Conservation (phyloP, 345 rosid genomes). For the Nasturtium officinale region DNA sequence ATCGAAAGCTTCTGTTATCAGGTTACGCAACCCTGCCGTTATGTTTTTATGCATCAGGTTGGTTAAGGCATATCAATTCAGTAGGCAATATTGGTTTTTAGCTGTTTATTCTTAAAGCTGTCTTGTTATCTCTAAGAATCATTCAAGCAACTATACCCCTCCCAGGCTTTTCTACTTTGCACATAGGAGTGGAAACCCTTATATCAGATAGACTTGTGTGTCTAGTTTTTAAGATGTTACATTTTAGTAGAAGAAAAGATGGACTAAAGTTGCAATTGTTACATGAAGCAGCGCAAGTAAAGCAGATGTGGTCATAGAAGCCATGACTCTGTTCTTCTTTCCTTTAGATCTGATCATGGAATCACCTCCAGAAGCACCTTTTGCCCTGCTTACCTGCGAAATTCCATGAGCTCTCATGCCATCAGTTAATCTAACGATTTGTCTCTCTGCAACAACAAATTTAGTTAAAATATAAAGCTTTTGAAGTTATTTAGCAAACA, state of each 20-base stretch:
- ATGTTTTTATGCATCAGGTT: neutral
- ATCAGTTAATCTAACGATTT: neutral
- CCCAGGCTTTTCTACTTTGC: neutral
- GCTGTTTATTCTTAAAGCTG: neutral
- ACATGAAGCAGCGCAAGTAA: conserved; percentile 10
- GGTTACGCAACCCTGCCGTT: neutral
- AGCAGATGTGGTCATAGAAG: conserved; percentile 26
- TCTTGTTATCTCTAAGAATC: neutral
- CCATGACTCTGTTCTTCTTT: conserved; percentile 30
- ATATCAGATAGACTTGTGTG: neutral
- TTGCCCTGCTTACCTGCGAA: conserved; percentile 27
- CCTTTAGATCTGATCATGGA: conserved; percentile 22
- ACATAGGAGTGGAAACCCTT: neutral
- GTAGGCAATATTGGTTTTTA: neutral
- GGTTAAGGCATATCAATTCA: neutral
- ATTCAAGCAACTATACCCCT: neutral
- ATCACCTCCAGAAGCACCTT: conserved; percentile 32
- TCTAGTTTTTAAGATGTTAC: neutral
- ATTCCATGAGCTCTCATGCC: conserved; percentile 13
- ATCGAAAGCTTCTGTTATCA: neutral
- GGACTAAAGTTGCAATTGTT: conserved; percentile 7
- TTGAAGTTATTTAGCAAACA: neutral
- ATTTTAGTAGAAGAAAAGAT: conserved; percentile 25
- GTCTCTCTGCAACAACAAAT: conserved; percentile 28
- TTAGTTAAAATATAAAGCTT: no score